These are phyloP conservation scores for Lactifluus subvellereus DNA, from an alignment of 768 basidiomycete species.

Conservation along the genomic window DNA sequence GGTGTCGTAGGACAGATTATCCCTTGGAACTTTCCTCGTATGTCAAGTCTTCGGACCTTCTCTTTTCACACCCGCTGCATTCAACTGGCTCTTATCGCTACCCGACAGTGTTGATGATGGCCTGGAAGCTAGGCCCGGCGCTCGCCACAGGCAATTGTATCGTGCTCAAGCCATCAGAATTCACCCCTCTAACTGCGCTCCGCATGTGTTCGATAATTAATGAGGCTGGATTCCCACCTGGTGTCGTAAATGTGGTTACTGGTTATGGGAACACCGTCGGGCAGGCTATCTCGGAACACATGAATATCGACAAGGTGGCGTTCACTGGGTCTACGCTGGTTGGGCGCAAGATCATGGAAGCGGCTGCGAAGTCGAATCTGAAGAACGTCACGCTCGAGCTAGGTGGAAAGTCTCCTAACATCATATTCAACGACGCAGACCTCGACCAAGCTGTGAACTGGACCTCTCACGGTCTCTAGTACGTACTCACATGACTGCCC, in stretches of 20 bases:
- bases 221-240: slow-evolving; percentile 58
- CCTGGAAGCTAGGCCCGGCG: slow-evolving; percentile 62
- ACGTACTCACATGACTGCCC: slow-evolving; percentile 23
- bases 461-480: slow-evolving; percentile 55
- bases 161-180: slow-evolving; percentile 60
- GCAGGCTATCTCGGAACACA: slow-evolving; percentile 50
- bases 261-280: slow-evolving; percentile 54
- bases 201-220: slow-evolving; percentile 39
- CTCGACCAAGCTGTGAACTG: slow-evolving; percentile 52
- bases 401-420: slow-evolving; percentile 57
- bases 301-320: slow-evolving; percentile 58
- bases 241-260: slow-evolving; percentile 55
- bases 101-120: slow-evolving; percentile 43
- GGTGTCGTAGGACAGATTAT: slow-evolving; percentile 55
- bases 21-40: slow-evolving; percentile 61
- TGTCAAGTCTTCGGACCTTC: slow-evolving; percentile 17
- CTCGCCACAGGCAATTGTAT: slow-evolving; percentile 56
- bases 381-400: slow-evolving; percentile 69
- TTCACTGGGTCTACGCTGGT: slow-evolving; percentile 67
- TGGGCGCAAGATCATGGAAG: slow-evolving; percentile 58
- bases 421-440: slow-evolving; percentile 59
- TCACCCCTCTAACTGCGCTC: slow-evolving; percentile 55
- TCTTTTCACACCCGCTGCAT: not conserved
- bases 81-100: no score
- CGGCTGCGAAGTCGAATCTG: slow-evolving; percentile 54